Conservation (phyloP, 1,284 basidiomycete species). For the Phaffia rhodozyma region DNA sequence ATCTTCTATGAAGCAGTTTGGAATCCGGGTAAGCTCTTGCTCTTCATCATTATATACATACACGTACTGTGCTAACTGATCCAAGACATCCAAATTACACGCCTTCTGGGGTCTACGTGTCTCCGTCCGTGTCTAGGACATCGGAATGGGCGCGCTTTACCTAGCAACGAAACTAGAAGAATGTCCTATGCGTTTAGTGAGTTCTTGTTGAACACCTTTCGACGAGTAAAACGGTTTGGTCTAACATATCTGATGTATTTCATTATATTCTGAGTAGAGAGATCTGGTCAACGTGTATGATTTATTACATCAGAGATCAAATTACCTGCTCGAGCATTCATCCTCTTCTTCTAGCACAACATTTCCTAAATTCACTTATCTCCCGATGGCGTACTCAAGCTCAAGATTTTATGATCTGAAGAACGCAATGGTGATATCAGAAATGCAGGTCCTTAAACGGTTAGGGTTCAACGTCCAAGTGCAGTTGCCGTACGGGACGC, state of each 20-base stretch:
- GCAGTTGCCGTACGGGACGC: constrained; percentile 80
- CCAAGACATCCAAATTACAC: constrained; percentile 12
- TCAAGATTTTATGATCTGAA: constrained; percentile 46
- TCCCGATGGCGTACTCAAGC: constrained; percentile 74
- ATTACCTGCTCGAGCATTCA: constrained; percentile 24
- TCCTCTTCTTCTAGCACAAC: constrained; percentile 22
- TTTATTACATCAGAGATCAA: constrained; percentile 53
- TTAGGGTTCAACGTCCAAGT: constrained; percentile 72
- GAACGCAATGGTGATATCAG: constrained; percentile 69
- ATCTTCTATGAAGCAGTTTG: constrained; percentile 83
- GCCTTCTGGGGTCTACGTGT: constrained; percentile 6
- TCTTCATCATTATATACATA: constrained; percentile 7
- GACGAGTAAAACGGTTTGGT: neutral
- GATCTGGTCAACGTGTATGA: constrained; percentile 93
- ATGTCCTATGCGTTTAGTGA: constrained; percentile 63
- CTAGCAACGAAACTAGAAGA: constrained; percentile 94
- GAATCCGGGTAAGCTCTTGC: constrained; percentile 55
- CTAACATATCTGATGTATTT: neutral
- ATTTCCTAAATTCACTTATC: constrained; percentile 49
- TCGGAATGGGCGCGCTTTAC: constrained; percentile 84
- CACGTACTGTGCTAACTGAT: too few species aligned
- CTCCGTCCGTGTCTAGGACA: constrained; percentile 48
- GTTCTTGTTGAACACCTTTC: constrained; percentile 4
- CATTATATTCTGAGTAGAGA: constrained; percentile 33
- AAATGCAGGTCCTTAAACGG: constrained; percentile 96